Evolutionary conservation across 2,329 filamentous ascomycete species (phyloP).

Genomic region (Hymenoscyphus fraxineus): DNA sequence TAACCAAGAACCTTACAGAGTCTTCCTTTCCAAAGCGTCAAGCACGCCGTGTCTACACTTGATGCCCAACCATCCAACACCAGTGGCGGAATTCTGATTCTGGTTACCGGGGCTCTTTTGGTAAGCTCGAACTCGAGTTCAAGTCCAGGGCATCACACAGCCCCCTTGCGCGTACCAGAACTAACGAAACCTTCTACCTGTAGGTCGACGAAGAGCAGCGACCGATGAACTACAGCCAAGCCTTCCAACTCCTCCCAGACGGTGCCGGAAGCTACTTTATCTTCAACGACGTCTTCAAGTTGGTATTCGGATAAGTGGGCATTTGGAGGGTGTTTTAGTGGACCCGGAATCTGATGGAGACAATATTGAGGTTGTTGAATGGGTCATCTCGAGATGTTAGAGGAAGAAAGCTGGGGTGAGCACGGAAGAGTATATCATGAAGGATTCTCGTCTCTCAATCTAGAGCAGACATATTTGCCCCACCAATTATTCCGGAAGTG

Average conservation of each 20-base stretch:
- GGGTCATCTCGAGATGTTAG: conserved; percentile 25
- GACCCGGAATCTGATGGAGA: conserved; percentile 18
- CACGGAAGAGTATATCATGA: conserved; percentile 2
- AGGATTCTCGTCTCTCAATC: conserved; percentile 1
- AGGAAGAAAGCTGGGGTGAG: not conserved
- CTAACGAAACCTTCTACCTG: conserved; percentile 7
- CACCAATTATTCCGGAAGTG: not conserved
- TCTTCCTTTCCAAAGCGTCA: conserved; percentile 77
- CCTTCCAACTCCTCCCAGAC: conserved; percentile 78
- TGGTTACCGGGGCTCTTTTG: conserved; percentile 82
- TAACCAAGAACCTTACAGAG: conserved; percentile 44
- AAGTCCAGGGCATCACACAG: not conserved
- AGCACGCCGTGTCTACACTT: conserved; percentile 71
- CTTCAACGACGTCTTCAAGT: conserved; percentile 92
- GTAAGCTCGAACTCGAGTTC: conserved; percentile 48
- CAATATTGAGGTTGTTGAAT: conserved; percentile 19
- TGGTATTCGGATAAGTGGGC: conserved; percentile 58
- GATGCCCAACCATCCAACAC: conserved; percentile 76
- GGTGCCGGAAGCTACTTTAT: conserved; percentile 71
- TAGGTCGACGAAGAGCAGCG: conserved; percentile 82
- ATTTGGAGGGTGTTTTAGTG: conserved; percentile 13
- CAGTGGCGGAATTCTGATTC: conserved; percentile 70
- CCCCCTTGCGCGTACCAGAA: conserved; percentile 6
- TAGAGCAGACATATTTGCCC: conserved; percentile 2
- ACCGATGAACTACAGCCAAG: conserved; percentile 87